These are phyloP conservation scores for Dichotomocladium elegans DNA, from an alignment of 371 early-diverging fungal genomes.

Conservation along the genomic window DNA sequence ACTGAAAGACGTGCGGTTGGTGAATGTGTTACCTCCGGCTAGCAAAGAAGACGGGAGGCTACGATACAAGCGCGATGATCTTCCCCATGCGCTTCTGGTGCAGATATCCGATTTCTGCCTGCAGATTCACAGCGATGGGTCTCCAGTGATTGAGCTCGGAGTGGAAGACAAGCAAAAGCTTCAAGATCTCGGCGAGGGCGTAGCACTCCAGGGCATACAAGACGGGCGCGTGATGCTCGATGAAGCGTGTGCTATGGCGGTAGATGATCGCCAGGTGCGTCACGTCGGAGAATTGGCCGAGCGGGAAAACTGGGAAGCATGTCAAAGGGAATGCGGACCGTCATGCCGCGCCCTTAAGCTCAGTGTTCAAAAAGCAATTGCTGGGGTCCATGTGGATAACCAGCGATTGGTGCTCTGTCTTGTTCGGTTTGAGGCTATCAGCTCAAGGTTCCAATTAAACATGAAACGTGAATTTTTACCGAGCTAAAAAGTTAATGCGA, in stretches of 20 bases:
- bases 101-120: conserved; percentile 32
- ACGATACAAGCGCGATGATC: conserved; percentile 37
- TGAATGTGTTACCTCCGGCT: conserved; percentile 21
- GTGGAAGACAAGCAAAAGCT: conserved; percentile 28
- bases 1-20: conserved; percentile 36
- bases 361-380: conserved; percentile 26
- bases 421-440: conserved; percentile 42
- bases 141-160: conserved; percentile 6
- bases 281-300: conserved; percentile 11
- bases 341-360: conserved; percentile 17
- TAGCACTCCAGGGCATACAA: conserved; percentile 12
- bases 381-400: conserved; percentile 26
- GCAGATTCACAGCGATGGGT: conserved; percentile 12
- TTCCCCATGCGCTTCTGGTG: conserved; percentile 32
- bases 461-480: conserved; percentile 38
- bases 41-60: conserved; percentile 13
- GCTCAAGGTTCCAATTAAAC: conserved; percentile 41
- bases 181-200: conserved; percentile 22
- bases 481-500: not conserved
- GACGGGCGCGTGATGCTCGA: conserved; percentile 21
- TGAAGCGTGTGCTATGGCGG: conserved; percentile 36
- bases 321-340: conserved; percentile 1
- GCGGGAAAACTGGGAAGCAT: conserved; percentile 18
- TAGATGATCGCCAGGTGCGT: conserved; percentile 32
- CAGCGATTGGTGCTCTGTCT: conserved; percentile 24